Evolutionary conservation across 1,139 yeast genomes (phyloP), one percentile per base, ranked within the genome.

Genomic region (Saccharomyces pastorianus): DNA sequence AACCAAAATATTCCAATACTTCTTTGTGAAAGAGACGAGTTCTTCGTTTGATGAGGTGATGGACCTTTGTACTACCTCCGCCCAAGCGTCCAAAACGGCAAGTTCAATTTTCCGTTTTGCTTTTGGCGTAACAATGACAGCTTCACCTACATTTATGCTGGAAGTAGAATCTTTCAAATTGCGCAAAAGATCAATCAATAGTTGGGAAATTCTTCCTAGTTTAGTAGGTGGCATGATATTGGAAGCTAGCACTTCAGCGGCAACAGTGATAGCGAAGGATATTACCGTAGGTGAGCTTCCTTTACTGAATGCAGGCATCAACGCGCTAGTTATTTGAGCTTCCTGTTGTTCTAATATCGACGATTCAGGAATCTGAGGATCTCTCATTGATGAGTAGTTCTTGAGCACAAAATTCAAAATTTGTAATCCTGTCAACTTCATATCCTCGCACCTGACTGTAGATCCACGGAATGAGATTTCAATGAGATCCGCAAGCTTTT

Each of bases 311-410:
- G 96, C 89, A 0, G 98, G 96, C 50, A 90, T 80, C 56, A 93
- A 76, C 0, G 98, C 96, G 58, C 96, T 85, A 11, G 89, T 85
- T 17, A 93, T 87, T 63, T 90, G 97, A 0, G 98, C 98, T 64
- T 93, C 97, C 63, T 88, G 96, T 69, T 90, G 97, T 62, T 88
- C 96, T 55, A 93, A 74, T 11, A 90, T 76, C 0, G 95, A 82
- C 9, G 80, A 80, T 1, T 84, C 83, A 0, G 88, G 84, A 62
- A 84, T 85, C 49, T 85, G 79, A 0, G 95, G 90, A 66, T 89
- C 96, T 13, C 76, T 80, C 55, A 84, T 72, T 34, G 73, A 74
- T 9, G 80, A 75, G 60, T 75, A 76, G 1, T 71, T 69, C n/a
- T 68, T 69, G 47, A 84, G 70, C 25, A 83, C 69, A 55, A 82